These are phyloP conservation scores for Hymenoscyphus fraxineus DNA, from an alignment of 2,329 filamentous ascomycete genomes.

Conservation along the genomic window DNA sequence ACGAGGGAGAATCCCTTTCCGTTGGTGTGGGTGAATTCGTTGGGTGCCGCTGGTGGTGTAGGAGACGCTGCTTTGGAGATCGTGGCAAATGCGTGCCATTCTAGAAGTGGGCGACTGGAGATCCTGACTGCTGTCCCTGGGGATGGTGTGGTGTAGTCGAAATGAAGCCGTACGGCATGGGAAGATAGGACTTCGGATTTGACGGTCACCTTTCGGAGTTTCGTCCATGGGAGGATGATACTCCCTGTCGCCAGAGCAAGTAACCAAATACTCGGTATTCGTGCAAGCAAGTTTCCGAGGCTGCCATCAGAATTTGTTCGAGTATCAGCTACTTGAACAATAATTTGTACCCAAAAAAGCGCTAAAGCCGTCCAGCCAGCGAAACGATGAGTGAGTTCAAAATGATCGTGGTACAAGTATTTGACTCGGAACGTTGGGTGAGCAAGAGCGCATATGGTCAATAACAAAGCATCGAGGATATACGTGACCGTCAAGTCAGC, in stretches of 20 bases:
- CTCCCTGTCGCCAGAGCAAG: conserved; percentile 60
- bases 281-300: conserved; percentile 38
- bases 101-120: conserved; percentile 58
- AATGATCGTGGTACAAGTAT: conserved; percentile 64
- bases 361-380: conserved; percentile 65
- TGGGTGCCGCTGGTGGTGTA: neutral
- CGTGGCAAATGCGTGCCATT: conserved; percentile 75
- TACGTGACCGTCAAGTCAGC: conserved; percentile 46
- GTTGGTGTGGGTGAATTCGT: neutral
- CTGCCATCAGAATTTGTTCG: conserved; percentile 27
- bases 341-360: conserved; percentile 61
- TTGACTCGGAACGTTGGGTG: conserved; percentile 60
- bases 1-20: conserved; percentile 60
- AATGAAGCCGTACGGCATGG: conserved; percentile 69
- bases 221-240: conserved; percentile 69
- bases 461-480: conserved; percentile 53
- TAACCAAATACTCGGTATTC: conserved; percentile 62
- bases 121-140: conserved; percentile 57
- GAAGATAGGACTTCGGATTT: conserved; percentile 63
- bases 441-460: conserved; percentile 58
- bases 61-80: conserved; percentile 53
- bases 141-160: conserved; percentile 58
- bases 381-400: conserved; percentile 70
- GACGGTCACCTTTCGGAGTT: conserved; percentile 65
- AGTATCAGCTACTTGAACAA: conserved; percentile 50